Base-by-base conservation (phyloP, 495 filamentous ascomycete species). In the Podospora tetraspora region DNA sequence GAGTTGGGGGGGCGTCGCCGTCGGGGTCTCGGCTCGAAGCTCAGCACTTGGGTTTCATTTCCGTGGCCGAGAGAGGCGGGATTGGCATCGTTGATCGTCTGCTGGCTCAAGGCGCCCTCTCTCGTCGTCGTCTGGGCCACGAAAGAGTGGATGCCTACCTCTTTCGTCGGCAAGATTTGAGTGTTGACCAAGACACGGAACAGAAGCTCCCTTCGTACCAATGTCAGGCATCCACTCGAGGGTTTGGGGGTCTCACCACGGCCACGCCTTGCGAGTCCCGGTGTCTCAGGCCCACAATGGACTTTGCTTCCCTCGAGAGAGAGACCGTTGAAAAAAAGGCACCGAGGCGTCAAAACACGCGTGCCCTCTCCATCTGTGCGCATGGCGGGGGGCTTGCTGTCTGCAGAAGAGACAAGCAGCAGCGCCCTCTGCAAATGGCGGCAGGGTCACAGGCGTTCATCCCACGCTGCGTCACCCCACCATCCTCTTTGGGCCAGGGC, bases 401-500 rank as follows among this genome's bases (percentile, higher is more conserved):
- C 29, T 30, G 29, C 29, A 30, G 29, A 9, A 43, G 13, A 43
- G 13, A 43, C 34, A 43, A 13, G 3, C 32, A 11, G 32, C 34
- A 19, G 34, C 34, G 13, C 22, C 25, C 59, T 34, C 60, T 62
- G 19, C 21, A 43, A 16, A 30, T 66, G 27, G 52, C 43, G 30
- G 30, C 63, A 64, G 63, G 13, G 22, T 66, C 57, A 19, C 27
- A n/a, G 13, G 22, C 11, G 4, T 34, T 21, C 64, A 66, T 57
- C 65, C 65, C 65, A 66, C 65, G 65, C 65, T 11, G 57, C 19
- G n/a, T 57, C 65, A 61, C 65, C 64, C 65, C 65, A 66, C 65
- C 65, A 61, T 66, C 65, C 65, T 66, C 32, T 25, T 66, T 52
- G 11, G 57, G 65, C 16, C 29, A 60, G 57, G 59, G 59, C 59